Percentiles rank a stretch among this genome's conserved stretches.
phyloP scores from a whole-genome alignment of 768 basidiomycete species.

The Russula sp. region DNA sequence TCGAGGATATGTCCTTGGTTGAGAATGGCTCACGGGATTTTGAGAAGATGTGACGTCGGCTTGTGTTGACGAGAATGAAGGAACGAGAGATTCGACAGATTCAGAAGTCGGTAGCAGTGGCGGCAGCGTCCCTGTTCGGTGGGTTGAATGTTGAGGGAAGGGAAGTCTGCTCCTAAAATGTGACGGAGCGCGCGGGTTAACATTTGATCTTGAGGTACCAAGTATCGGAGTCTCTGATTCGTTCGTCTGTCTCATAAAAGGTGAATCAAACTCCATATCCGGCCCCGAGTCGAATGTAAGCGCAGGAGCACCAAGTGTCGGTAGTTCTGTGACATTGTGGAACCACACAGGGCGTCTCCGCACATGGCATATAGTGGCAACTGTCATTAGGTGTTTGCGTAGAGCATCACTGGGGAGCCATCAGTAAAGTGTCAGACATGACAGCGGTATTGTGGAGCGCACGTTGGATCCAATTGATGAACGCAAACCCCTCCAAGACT shows the following conservation, averaged over 20 bases:
- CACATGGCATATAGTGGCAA: conserved; percentile 28
- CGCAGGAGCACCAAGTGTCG: conserved; percentile 20
- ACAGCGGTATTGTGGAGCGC: not conserved
- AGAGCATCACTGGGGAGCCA: conserved; percentile 21
- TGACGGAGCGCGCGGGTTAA: not conserved
- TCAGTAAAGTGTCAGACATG: conserved; percentile 3
- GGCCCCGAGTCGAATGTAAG: conserved; percentile 13
- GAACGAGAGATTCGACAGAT: conserved; percentile 7
- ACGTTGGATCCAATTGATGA: conserved; percentile 26
- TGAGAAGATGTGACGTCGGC: conserved; percentile 3
- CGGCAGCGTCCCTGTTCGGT: not conserved
- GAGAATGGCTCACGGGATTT: not conserved
- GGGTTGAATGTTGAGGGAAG: not conserved
- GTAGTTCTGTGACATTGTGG: conserved; percentile 15
- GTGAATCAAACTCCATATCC: conserved; percentile 4
- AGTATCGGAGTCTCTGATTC: conserved; percentile 8
- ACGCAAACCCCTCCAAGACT: conserved; percentile 16
- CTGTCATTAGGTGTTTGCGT: conserved; percentile 26
- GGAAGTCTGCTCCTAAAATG: conserved; percentile 20
- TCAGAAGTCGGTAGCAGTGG: conserved; percentile 1
- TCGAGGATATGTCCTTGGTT: conserved; percentile 1
- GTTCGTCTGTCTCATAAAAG: conserved; percentile 1
- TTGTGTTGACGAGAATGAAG: not conserved
- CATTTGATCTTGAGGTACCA: not conserved
- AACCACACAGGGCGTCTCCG: conserved; percentile 19